Conservation (phyloP, 2,329 filamentous ascomycete species). For the Monosporascus ibericus region DNA sequence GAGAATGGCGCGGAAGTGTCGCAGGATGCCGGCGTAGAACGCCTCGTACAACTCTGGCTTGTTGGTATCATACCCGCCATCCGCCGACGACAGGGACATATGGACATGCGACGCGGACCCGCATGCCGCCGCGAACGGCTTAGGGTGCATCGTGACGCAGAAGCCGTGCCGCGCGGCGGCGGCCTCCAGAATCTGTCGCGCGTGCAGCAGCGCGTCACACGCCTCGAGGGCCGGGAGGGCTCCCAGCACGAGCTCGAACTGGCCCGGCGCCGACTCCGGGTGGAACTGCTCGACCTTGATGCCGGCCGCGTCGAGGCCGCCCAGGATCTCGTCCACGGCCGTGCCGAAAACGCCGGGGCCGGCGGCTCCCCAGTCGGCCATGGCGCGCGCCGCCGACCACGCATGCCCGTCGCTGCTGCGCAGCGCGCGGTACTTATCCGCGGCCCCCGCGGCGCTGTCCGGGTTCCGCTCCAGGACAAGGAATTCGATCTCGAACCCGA, state of each 20-base stretch:
- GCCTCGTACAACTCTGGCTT: slow-evolving; percentile 44
- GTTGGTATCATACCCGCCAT: slow-evolving; percentile 9
- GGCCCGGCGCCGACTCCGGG: slow-evolving; percentile 64
- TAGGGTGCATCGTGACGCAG: slow-evolving; percentile 67
- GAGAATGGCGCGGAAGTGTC: slow-evolving; percentile 58
- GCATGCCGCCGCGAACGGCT: slow-evolving; percentile 51
- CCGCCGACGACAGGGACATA: slow-evolving; percentile 53
- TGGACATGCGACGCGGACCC: slow-evolving; percentile 67
- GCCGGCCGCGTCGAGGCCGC: slow-evolving; percentile 51
- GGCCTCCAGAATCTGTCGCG: slow-evolving; percentile 62
- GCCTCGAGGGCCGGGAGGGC: slow-evolving; percentile 58
- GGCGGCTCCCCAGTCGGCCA: slow-evolving; percentile 45
- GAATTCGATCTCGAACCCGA: slow-evolving; percentile 81
- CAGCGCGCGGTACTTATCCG: slow-evolving; percentile 33
- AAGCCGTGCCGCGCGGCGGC: slow-evolving; percentile 57
- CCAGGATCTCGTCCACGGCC: slow-evolving; percentile 60
- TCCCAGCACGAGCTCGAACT: slow-evolving; percentile 72
- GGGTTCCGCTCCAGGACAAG: slow-evolving; percentile 54
- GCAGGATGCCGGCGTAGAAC: slow-evolving; percentile 68
- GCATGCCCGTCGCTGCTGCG: slow-evolving; percentile 60
- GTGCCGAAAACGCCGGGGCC: slow-evolving; percentile 35
- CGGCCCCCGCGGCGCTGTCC: slow-evolving; percentile 16
- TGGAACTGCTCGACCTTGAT: slow-evolving; percentile 70
- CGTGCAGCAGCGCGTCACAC: slow-evolving; percentile 65
- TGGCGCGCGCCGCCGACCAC: slow-evolving; percentile 61